Percentiles rank a stretch among this genome's conserved stretches.
These are phyloP conservation scores for Lasiosphaeria hispida DNA, from an alignment of 495 filamentous ascomycete species.

Conservation along the genomic window DNA sequence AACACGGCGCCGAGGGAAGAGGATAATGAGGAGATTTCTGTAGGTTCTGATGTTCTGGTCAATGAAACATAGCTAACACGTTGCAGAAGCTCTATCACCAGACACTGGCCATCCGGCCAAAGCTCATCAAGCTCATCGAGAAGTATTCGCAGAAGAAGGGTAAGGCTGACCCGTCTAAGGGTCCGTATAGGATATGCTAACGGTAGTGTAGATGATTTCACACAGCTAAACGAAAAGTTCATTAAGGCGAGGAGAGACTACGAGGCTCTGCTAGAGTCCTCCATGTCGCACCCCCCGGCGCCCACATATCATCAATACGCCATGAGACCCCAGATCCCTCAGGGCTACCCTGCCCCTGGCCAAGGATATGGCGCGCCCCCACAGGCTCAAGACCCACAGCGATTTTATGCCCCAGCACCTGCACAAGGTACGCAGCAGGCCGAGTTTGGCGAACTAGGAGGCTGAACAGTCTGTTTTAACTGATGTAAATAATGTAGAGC, in stretches of 20 bases:
- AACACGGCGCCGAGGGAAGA: conserved; percentile 81
- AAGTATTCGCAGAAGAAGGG: conserved; percentile 99
- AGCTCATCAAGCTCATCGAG: conserved; percentile 96
- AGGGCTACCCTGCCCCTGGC: conserved; percentile 57
- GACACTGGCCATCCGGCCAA: conserved; percentile 89
- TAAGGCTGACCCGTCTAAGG: conserved; percentile 31
- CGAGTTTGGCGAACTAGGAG: conserved; percentile 29
- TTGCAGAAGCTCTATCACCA: conserved; percentile 80
- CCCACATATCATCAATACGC: conserved; percentile 64
- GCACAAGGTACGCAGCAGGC: conserved; percentile 36
- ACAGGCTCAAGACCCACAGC: conserved; percentile 60
- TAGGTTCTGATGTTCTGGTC: conserved; percentile 28
- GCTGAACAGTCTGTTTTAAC: conserved; percentile 25
- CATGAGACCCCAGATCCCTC: conserved; percentile 59
- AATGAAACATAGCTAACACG: conserved; percentile 10
- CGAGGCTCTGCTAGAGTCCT: conserved; percentile 89
- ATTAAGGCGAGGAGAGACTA: conserved; percentile 98
- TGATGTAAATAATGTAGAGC: conserved; percentile 34
- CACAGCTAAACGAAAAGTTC: conserved; percentile 97
- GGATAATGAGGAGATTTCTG: conserved; percentile 91
- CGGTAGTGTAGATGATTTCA: conserved; percentile 79
- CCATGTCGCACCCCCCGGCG: conserved; percentile 85
- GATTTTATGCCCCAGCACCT: conserved; percentile 65
- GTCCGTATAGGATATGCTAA: conserved; percentile 17
- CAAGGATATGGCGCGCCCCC: conserved; percentile 37